Evolutionary conservation across 257 asterid species (phyloP).

Genomic region (Solanum appendiculatum): DNA sequence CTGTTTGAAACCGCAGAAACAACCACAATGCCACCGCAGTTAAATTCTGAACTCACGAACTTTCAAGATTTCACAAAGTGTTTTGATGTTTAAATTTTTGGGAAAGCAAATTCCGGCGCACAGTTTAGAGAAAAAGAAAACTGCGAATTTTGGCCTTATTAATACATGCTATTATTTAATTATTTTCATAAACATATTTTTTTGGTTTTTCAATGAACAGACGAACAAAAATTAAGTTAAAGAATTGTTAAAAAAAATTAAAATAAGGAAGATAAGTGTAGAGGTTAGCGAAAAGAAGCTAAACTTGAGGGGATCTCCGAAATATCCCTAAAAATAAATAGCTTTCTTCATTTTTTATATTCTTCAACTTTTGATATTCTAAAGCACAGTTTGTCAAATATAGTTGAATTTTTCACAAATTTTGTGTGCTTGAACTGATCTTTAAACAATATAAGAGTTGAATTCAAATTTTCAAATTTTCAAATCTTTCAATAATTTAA

Average conservation of each 20-base stretch:
- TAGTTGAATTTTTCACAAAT: not conserved
- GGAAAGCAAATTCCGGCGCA: not conserved
- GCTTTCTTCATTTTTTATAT: too few species aligned
- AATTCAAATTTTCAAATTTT: too few species aligned
- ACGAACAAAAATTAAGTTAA: not conserved
- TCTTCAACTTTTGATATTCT: too few species aligned
- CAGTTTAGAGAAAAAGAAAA: not conserved
- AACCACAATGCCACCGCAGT: not conserved
- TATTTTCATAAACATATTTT: too few species aligned
- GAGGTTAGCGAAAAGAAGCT: too few species aligned
- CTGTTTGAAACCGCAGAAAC: not conserved
- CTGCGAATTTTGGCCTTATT: not conserved
- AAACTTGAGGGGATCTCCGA: too few species aligned
- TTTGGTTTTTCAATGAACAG: not conserved
- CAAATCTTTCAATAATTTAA: not conserved
- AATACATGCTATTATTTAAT: not conserved
- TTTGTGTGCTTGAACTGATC: not conserved
- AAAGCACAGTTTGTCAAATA: not conserved
- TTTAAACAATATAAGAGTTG: not conserved
- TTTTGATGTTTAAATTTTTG: not conserved
- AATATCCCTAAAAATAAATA: too few species aligned
- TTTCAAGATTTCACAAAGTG: not conserved
- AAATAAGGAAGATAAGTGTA: too few species aligned
- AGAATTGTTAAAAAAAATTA: too few species aligned
- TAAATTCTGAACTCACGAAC: not conserved